Conservation (phyloP, 2,329 filamentous ascomycete genomes). For the Trichoderma semiorbis region DNA sequence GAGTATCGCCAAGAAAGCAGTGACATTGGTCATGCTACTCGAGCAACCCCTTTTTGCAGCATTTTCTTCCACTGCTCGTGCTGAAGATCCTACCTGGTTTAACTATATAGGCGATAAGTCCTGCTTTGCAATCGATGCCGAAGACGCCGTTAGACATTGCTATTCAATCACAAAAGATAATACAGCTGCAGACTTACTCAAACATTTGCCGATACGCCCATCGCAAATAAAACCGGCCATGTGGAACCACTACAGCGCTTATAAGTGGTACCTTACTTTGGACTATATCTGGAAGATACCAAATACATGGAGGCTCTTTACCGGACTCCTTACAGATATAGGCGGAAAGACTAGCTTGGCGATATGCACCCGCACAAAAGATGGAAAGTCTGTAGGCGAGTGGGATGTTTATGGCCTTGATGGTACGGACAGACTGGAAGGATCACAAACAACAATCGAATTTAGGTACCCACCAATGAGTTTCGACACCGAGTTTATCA, state of each 20-base stretch:
- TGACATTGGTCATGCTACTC: constrained; percentile 23
- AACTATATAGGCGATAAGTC: neutral
- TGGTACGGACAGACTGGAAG: neutral
- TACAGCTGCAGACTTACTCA: neutral
- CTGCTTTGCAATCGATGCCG: neutral
- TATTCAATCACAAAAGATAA: neutral
- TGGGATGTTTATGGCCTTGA: neutral
- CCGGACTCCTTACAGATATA: neutral
- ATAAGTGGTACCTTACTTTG: neutral
- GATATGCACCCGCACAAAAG: neutral
- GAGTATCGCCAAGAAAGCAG: constrained; percentile 24
- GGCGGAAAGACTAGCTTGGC: neutral
- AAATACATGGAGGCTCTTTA: neutral
- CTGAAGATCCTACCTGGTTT: neutral
- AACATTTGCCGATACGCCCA: neutral
- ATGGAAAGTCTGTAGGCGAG: neutral
- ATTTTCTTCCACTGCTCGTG: neutral
- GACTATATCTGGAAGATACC: neutral
- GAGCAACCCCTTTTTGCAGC: constrained; percentile 22
- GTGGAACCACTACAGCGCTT: neutral
- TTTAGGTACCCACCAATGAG: constrained; percentile 28
- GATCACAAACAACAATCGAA: constrained; percentile 23
- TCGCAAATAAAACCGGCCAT: neutral
- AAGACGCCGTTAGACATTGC: neutral
- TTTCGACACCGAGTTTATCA: constrained; percentile 24